Conservation (phyloP, 2,329 filamentous ascomycete species). For the Fonsecaea nubica region DNA sequence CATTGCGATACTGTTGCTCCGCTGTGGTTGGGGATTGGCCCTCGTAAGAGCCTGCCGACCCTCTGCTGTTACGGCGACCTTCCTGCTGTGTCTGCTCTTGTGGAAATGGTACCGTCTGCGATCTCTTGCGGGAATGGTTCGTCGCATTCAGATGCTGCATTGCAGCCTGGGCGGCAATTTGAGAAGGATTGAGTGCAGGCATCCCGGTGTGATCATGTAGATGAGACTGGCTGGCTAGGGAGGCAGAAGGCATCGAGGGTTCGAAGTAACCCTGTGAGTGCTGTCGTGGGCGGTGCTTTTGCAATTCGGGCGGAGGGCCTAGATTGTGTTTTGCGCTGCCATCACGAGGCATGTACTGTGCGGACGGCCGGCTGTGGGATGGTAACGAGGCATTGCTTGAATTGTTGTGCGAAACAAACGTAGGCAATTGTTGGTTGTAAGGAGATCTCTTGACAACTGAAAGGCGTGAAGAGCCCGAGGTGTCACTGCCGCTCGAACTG, state of each 20-base stretch:
- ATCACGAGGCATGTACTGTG: slow-evolving; percentile 49
- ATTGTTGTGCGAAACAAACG: slow-evolving; percentile 39
- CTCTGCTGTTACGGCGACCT: slow-evolving; percentile 44
- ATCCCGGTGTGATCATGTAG: slow-evolving; percentile 49
- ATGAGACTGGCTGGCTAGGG: slow-evolving; percentile 44
- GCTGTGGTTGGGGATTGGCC: slow-evolving; percentile 40
- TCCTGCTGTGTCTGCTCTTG: slow-evolving; percentile 45
- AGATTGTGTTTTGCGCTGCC: slow-evolving; percentile 44
- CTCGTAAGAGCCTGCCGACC: slow-evolving; percentile 43
- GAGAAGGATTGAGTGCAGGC: slow-evolving; percentile 61
- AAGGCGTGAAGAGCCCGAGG: slow-evolving; percentile 54
- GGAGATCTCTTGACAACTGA: slow-evolving; percentile 50
- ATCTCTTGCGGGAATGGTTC: slow-evolving; percentile 60
- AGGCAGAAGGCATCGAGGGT: slow-evolving; percentile 65
- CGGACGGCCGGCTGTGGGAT: slow-evolving; percentile 46
- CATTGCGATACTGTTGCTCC: slow-evolving; percentile 56
- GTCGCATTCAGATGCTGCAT: slow-evolving; percentile 61
- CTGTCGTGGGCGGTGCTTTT: slow-evolving; percentile 54
- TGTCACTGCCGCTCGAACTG: slow-evolving; percentile 55
- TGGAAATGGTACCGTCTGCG: slow-evolving; percentile 56
- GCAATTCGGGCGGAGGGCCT: slow-evolving; percentile 45
- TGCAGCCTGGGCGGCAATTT: slow-evolving; percentile 70
- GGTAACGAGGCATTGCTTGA: slow-evolving; percentile 47
- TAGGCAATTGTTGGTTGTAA: slow-evolving; percentile 44
- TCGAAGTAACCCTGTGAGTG: slow-evolving; percentile 74